Evolutionary conservation across 352 stramenopile genomes (phyloP).

Genomic region (Pythium coloratum): DNA sequence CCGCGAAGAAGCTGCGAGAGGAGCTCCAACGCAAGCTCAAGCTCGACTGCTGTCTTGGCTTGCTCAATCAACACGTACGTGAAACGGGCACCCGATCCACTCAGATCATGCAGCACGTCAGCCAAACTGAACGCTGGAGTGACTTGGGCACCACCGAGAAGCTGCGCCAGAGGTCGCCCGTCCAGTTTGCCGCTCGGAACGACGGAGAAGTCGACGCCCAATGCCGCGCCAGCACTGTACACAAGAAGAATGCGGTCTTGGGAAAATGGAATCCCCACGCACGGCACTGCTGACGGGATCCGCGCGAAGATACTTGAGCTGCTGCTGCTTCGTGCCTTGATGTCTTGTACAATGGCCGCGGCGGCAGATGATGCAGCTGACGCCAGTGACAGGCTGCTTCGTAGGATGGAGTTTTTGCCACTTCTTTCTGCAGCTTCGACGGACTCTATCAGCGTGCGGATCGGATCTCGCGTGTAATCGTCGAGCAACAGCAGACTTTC

Average conservation of each 20-base stretch:
- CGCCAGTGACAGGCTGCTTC: constrained; percentile 51
- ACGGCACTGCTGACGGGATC: constrained; percentile 50
- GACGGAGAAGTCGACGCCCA: constrained; percentile 38
- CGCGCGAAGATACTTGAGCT: constrained; percentile 47
- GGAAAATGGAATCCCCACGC: constrained; percentile 47
- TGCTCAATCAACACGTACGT: constrained; percentile 54
- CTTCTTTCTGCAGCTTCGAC: constrained; percentile 61
- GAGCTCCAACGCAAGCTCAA: constrained; percentile 52
- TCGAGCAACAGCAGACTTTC: constrained; percentile 55
- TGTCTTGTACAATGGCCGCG: constrained; percentile 69
- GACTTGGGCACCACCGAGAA: constrained; percentile 47
- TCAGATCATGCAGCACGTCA: constrained; percentile 44
- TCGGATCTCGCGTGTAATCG: constrained; percentile 65
- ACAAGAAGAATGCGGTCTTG: constrained; percentile 55
- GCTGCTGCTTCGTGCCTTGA: constrained; percentile 41
- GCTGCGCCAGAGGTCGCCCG: constrained; percentile 53
- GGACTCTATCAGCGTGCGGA: constrained; percentile 65
- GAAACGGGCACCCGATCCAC: constrained; percentile 51
- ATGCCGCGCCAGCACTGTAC: constrained; percentile 45
- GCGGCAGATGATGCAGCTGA: constrained; percentile 62
- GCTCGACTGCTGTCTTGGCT: constrained; percentile 35
- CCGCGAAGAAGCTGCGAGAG: constrained; percentile 36
- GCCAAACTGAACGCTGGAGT: constrained; percentile 31
- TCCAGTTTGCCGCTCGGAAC: constrained; percentile 53
- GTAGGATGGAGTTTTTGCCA: constrained; percentile 47